Percentiles rank a stretch among this genome's conserved stretches.
Evolutionary conservation across 306 rosid genomes (phyloP).

Genomic region (Astragalus membranaceus): DNA sequence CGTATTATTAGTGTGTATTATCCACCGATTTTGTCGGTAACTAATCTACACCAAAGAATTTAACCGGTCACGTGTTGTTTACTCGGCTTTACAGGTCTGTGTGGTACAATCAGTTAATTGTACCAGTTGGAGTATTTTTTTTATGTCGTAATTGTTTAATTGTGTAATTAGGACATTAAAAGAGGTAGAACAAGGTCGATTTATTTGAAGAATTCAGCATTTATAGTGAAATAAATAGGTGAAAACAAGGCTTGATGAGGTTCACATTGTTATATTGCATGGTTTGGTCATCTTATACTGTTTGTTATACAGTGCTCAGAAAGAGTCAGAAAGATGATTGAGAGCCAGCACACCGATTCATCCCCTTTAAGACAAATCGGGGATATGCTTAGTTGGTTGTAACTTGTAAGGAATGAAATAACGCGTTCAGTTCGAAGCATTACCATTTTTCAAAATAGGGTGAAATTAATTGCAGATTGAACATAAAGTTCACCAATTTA

Average conservation of each 20-base stretch:
- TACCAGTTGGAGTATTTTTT: not conserved
- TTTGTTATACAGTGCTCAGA: no score
- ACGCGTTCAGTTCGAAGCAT: slow-evolving; percentile 25
- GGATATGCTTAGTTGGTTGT: slow-evolving; percentile 35
- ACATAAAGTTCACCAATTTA: not conserved
- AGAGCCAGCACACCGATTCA: slow-evolving; percentile 55
- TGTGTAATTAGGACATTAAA: not conserved
- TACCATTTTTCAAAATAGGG: slow-evolving; percentile 2
- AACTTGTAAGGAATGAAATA: slow-evolving; percentile 15
- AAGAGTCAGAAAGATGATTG: slow-evolving; percentile 21
- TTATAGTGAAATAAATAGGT: not conserved
- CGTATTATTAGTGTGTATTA: no score
- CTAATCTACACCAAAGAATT: no score
- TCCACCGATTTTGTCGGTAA: no score
- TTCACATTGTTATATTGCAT: slow-evolving; percentile 1
- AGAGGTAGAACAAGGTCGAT: not conserved
- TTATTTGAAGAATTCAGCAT: not conserved
- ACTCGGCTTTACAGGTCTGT: no score
- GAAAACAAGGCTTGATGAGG: slow-evolving; percentile 7
- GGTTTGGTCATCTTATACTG: slow-evolving; percentile 15
- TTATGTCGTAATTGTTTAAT: not conserved
- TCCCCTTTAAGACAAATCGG: slow-evolving; percentile 54
- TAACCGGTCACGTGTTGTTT: no score
- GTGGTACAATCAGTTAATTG: not conserved
- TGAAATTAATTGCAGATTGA: not conserved